Evolutionary conservation across 1,284 basidiomycete genomes (phyloP).

Genomic region (Ustilago loliicola): DNA sequence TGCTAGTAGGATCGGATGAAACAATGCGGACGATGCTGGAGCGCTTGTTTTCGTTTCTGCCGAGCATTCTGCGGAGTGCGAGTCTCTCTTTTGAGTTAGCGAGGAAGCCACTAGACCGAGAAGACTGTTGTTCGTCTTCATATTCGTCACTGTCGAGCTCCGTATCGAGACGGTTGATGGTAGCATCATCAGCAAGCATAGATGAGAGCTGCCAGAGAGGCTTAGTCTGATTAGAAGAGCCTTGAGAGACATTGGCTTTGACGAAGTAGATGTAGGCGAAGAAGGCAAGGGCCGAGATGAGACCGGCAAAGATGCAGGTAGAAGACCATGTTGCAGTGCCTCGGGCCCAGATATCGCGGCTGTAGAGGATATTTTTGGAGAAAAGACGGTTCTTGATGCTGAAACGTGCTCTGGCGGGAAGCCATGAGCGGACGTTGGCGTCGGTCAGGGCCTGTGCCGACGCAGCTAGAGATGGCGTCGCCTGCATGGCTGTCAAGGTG

Average conservation of each 20-base stretch:
- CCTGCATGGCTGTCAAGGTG: conserved; percentile 9
- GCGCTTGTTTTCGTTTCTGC: conserved; percentile 21
- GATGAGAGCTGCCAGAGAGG: conserved; percentile 29
- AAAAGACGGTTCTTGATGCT: conserved; percentile 22
- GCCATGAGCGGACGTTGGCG: conserved; percentile 12
- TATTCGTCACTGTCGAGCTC: conserved; percentile 52
- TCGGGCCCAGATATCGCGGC: conserved; percentile 17
- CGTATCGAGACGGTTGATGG: conserved; percentile 20
- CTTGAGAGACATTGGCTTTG: neutral
- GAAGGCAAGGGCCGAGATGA: conserved; percentile 7
- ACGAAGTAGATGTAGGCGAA: conserved; percentile 12
- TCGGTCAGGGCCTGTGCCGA: neutral
- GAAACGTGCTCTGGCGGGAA: conserved; percentile 17
- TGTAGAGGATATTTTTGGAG: conserved; percentile 30
- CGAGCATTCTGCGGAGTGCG: conserved; percentile 25
- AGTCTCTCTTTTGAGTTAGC: conserved; percentile 41
- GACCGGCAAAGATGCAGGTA: conserved; percentile 9
- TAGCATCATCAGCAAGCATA: conserved; percentile 21
- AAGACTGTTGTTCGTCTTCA: conserved; percentile 44
- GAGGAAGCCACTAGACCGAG: conserved; percentile 21
- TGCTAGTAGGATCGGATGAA: conserved; percentile 61
- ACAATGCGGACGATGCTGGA: conserved; percentile 57
- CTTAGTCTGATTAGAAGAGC: conserved; percentile 18
- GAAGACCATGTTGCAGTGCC: conserved; percentile 25
- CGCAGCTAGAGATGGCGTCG: neutral